phyloP scores from a whole-genome alignment of 179 eudicot genomes.

The Pouteria campechiana region DNA sequence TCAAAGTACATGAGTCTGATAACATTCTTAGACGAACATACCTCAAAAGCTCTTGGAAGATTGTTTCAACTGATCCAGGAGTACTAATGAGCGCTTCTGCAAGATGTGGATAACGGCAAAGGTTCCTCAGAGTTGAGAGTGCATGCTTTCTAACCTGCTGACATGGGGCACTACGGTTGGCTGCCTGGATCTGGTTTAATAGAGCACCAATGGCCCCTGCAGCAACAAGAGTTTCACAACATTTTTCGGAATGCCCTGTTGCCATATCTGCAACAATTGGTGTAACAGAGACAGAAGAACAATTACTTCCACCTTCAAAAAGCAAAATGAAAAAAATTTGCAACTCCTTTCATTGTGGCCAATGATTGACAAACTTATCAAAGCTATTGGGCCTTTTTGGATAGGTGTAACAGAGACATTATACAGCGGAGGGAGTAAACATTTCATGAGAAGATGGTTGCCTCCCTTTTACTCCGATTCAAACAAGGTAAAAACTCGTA shows the following conservation, averaged over 20 bases:
- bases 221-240: constrained; percentile 87
- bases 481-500: no score
- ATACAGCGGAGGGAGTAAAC: no score
- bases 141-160: constrained; percentile 80
- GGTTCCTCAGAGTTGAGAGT: constrained; percentile 76
- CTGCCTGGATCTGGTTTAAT: constrained; percentile 59
- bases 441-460: no score
- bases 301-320: no score
- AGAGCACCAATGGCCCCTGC: constrained; percentile 75
- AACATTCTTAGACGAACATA: no score
- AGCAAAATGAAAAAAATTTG: no score
- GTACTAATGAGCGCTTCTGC: constrained; percentile 44
- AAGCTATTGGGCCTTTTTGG: no score
- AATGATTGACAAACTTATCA: no score
- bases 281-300: neutral
- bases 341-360: no score
- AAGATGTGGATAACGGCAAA: constrained; percentile 58
- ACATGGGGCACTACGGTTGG: constrained; percentile 92
- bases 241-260: constrained; percentile 71
- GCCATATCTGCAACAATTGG: constrained; percentile 92
- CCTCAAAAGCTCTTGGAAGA: constrained; percentile 64
- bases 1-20: no score
- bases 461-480: no score
- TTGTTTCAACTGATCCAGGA: constrained; percentile 40
- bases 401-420: no score